Conservation (phyloP, 2,329 filamentous ascomycete species). For the Cordyceps cicadae region DNA sequence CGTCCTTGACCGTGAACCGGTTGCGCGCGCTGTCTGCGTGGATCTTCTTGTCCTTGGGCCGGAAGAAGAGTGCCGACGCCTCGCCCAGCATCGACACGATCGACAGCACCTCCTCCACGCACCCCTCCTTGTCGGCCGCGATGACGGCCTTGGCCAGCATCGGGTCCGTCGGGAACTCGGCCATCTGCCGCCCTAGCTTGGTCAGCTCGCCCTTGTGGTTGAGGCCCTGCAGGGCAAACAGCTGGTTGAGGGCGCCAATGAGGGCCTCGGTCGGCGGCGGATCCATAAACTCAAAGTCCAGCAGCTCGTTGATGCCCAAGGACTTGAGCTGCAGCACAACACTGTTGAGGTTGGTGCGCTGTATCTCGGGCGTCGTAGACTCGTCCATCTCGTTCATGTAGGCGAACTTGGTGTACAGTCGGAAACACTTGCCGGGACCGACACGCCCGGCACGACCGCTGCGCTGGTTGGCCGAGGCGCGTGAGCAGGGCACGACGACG, state of each 20-base stretch:
- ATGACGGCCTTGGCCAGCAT: slow-evolving; percentile 87
- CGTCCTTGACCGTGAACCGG: slow-evolving; percentile 82
- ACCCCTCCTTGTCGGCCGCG: slow-evolving; percentile 81
- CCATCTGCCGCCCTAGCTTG: slow-evolving; percentile 86
- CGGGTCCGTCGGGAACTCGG: slow-evolving; percentile 86
- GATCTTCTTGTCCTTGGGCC: slow-evolving; percentile 94
- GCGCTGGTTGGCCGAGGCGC: slow-evolving; percentile 86
- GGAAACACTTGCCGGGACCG: slow-evolving; percentile 84
- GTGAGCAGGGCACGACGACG: slow-evolving; percentile 82
- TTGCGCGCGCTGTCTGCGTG: slow-evolving; percentile 86
- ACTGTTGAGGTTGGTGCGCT: slow-evolving; percentile 77
- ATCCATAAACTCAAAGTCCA: slow-evolving; percentile 96
- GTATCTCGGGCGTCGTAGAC: slow-evolving; percentile 85
- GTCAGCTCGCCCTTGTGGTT: slow-evolving; percentile 86
- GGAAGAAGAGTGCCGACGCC: slow-evolving; percentile 81
- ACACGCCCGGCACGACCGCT: slow-evolving; percentile 89
- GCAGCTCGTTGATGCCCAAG: slow-evolving; percentile 81
- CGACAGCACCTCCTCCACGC: slow-evolving; percentile 83
- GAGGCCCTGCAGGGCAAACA: slow-evolving; percentile 83
- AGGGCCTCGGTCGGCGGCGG: slow-evolving; percentile 83
- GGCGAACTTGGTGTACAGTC: slow-evolving; percentile 86
- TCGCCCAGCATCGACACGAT: slow-evolving; percentile 94
- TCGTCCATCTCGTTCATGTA: slow-evolving; percentile 94
- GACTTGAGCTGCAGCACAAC: slow-evolving; percentile 83
- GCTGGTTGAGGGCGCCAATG: slow-evolving; percentile 78